phyloP scores from a whole-genome alignment of 2,329 filamentous ascomycete genomes.

The Penicillium janthinellum region DNA sequence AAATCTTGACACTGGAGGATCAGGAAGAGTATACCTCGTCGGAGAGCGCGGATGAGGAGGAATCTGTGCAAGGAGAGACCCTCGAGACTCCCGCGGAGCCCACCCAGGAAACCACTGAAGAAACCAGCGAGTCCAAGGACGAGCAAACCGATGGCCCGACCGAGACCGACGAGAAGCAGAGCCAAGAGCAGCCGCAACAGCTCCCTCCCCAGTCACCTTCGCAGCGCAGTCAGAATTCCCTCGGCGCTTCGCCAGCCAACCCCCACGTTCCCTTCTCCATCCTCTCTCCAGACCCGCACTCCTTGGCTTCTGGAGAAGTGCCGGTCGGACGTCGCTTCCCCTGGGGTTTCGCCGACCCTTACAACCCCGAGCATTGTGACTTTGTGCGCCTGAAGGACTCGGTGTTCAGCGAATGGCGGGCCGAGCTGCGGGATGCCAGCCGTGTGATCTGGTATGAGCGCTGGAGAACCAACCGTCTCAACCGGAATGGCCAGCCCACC shows the following conservation, averaged over 20 bases:
- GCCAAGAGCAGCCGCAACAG: neutral
- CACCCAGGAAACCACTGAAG: constrained; percentile 32
- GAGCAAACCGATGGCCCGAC: constrained; percentile 16
- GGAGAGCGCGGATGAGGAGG: constrained; percentile 49
- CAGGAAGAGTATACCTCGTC: constrained; percentile 63
- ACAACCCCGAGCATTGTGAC: constrained; percentile 89
- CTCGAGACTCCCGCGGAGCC: constrained; percentile 17
- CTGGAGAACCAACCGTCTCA: constrained; percentile 70
- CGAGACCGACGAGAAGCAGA: constrained; percentile 20
- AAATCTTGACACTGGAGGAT: constrained; percentile 80
- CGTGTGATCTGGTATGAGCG: constrained; percentile 93
- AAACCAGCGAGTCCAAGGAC: constrained; percentile 17
- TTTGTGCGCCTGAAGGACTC: constrained; percentile 87
- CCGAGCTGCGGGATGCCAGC: constrained; percentile 85
- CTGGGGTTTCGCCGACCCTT: constrained; percentile 95
- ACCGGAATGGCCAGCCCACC: constrained; percentile 33
- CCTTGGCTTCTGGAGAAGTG: constrained; percentile 54
- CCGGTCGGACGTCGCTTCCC: constrained; percentile 82
- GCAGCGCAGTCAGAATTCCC: constrained; percentile 48
- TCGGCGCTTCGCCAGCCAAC: constrained; percentile 48
- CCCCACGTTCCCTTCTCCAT: constrained; percentile 87
- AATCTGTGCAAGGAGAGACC: constrained; percentile 29
- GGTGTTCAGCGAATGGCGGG: constrained; percentile 91
- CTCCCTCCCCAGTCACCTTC: constrained; percentile 34
- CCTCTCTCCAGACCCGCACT: constrained; percentile 88